Conservation (phyloP, 2,329 filamentous ascomycete species). For the Berkeleyomyces rouxiae region DNA sequence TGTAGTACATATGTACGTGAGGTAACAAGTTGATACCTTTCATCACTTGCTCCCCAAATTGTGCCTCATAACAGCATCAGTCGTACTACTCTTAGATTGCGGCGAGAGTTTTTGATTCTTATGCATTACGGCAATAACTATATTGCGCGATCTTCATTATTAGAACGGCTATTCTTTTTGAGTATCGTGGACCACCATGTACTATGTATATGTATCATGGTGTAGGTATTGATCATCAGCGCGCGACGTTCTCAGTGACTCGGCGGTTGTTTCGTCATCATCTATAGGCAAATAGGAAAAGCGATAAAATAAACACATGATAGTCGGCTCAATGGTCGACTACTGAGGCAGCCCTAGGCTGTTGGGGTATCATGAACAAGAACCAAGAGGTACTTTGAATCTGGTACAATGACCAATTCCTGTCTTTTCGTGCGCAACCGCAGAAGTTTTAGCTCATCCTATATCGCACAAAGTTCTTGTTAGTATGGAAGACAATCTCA, state of each 20-base stretch:
- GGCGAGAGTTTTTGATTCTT: background rate
- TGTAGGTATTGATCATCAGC: background rate
- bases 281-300: background rate
- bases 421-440: conserved; percentile 70
- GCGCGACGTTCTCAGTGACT: background rate
- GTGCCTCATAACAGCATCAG: background rate
- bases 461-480: conserved; percentile 3
- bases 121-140: background rate
- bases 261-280: background rate
- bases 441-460: conserved; percentile 63
- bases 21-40: background rate
- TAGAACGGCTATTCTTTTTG: too few species aligned
- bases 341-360: conserved; percentile 26
- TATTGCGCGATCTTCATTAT: background rate
- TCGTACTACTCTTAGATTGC: background rate
- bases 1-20: background rate
- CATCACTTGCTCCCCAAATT: background rate
- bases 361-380: conserved; percentile 69
- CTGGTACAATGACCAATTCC: conserved; percentile 69
- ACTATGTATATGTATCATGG: background rate
- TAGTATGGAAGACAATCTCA: background rate
- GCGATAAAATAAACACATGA: background rate
- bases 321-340: background rate
- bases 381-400: conserved; percentile 60
- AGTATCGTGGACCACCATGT: too few species aligned